Conservation (phyloP, 805 yeast genomes). For the Yamadazyma sp. region DNA sequence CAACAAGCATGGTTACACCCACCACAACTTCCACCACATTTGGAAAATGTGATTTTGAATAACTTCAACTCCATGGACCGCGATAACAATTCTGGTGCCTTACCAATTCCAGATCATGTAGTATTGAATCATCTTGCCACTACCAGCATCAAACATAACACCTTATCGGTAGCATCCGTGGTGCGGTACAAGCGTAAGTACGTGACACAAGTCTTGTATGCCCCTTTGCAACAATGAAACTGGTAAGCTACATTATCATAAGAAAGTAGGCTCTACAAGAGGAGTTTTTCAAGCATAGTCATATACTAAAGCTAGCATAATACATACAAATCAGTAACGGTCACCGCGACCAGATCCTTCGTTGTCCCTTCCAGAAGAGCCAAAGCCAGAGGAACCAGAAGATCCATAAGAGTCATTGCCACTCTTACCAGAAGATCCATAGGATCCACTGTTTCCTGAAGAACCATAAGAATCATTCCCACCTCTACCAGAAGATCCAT, state of each 20-base stretch:
- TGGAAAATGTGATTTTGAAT: constrained; percentile 90
- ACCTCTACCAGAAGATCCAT: constrained; percentile 16
- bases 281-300: not conserved
- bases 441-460: constrained; percentile 13
- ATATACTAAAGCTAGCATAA: constrained; percentile 6
- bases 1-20: constrained; percentile 78
- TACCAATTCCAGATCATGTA: constrained; percentile 93
- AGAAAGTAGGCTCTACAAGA: no score
- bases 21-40: constrained; percentile 95
- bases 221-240: constrained; percentile 63
- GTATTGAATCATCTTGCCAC: constrained; percentile 94
- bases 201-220: constrained; percentile 88
- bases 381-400: constrained; percentile 20
- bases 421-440: constrained; percentile 17
- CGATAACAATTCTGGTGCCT: constrained; percentile 83
- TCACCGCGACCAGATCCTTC: constrained; percentile 6
- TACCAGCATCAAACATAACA: constrained; percentile 89
- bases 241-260: not conserved
- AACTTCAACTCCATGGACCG: constrained; percentile 56
- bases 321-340: constrained; percentile 5
- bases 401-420: constrained; percentile 22
- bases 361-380: constrained; percentile 21
- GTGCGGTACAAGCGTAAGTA: constrained; percentile 86
- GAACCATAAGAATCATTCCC: constrained; percentile 23
- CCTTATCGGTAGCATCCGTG: constrained; percentile 88